Evolutionary conservation across 495 filamentous ascomycete genomes (phyloP), one percentile per base, ranked within the genome.

Genomic region (Hypoxylon fragiforme): DNA sequence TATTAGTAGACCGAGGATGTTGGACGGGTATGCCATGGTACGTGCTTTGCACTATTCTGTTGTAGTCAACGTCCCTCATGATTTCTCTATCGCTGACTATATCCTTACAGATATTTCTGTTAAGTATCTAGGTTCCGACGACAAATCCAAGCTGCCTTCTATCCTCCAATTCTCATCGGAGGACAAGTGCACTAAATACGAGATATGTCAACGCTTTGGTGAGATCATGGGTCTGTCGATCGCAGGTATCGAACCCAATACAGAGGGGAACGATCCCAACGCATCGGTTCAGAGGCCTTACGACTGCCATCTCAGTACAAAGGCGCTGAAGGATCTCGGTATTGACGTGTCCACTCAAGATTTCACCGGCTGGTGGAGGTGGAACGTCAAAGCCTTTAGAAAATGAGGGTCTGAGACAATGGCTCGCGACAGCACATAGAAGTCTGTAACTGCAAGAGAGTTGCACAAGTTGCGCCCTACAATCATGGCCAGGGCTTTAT

Each of bases 101-200:
- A 22, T 12, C 15, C 7, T 42, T 11, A 18, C 16, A 81, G 79
- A 82, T 44, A 74, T 95, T 19, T 84, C 87, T 14, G 79, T 75
- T 42, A 84, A 85, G 64, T 91, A 91, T 61, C 71, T 88, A 30
- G 59, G 65, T 4, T 66, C 69, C 0, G 55, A 65, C 32, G 73
- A 80, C 21, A 58, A 68, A 34, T 59, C 70, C 1, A 52, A 56
- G 11, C 69, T 95, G 45, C 91, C 91, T 0, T 78, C 69, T 41
- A 82, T 91, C 44, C 76, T 96, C 12, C 92, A 97, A 53, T 95
- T 97, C 76, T 87, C 87, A 2, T 87, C 88, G 18, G 91, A 96
- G 71, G 89, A 94, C 55, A 79, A 79, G 54, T 87, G 85, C 73
- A 96, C 92, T 37, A 96, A 96, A 75, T 96, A 92, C 65, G 84